Evolutionary conservation across 2,329 filamentous ascomycete species (phyloP), one percentile per base, ranked within the genome.

Genomic region (Fusarium solani-melongenae): DNA sequence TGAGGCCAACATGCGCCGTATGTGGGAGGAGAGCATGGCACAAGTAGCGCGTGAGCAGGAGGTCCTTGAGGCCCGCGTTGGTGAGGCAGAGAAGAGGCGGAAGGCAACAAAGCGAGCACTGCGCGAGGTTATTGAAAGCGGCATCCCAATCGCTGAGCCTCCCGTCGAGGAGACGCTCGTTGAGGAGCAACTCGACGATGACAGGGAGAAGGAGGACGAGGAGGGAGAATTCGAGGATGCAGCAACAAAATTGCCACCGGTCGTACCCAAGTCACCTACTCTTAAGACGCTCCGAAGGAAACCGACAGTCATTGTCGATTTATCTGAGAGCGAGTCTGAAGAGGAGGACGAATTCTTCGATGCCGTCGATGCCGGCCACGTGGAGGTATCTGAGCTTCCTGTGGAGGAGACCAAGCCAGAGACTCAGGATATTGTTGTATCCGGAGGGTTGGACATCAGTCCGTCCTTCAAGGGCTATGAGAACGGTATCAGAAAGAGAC

Each of bases 21-120:
- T 99, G 91, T 99, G 96, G 96, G 96, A 99, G 83, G 96, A 99
- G 79, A 98, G 95, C 83, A 98, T 99, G 96, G 95, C 96, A 11
- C 92, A 95, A 77, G 93, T 99, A n/a, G 96, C 95, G 20, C 92
- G 91, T 64, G 96, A 99, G 81, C 96, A 99, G 77, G 96, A 98
- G 82, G 90, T 95, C 60, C 88, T 99, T 2, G 94, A 98, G 80
- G 94, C 91, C 38, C 92, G 92, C 66, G 93, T 98, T 69, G 94
- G 94, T 51, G 94, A 98, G 82, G 94, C 95, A 2, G 96, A 98
- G 81, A 90, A 93, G 79, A 98, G 97, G 86, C 90, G 95, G 66
- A 95, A 93, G 81, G 89, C 93, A 72, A 96, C 96, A 5, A 98
- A 98, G 86, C 92, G 92, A 72, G 95, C 95, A 3, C 88, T 99